Percentiles rank a stretch among this genome's conserved stretches.
Evolutionary conservation across 352 stramenopile genomes (phyloP).

Genomic region (Blastocystis sp.): DNA sequence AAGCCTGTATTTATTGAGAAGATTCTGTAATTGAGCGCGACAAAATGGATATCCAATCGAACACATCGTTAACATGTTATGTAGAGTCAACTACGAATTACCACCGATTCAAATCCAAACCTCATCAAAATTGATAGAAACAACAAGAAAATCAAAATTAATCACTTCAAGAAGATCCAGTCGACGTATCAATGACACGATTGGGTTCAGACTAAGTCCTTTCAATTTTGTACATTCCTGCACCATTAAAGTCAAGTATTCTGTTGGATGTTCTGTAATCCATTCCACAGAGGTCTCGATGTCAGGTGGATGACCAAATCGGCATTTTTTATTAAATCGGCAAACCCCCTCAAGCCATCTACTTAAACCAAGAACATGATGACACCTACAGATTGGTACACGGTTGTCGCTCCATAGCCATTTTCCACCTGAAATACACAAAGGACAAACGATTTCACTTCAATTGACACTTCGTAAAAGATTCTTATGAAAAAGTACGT

Average conservation of each 20-base stretch:
- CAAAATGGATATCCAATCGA: not conserved
- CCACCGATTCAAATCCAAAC: not conserved
- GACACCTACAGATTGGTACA: not conserved
- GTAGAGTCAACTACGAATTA: not conserved
- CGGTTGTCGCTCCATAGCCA: not conserved
- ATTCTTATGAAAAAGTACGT: too few relatives aligned
- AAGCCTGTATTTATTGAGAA: not conserved
- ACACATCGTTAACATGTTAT: not conserved
- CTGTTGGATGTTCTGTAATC: not conserved
- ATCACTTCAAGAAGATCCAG: not conserved
- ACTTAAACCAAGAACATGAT: not conserved
- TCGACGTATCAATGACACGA: not conserved
- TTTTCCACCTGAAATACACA: too few relatives aligned
- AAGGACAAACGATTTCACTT: too few relatives aligned
- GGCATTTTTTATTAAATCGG: not conserved
- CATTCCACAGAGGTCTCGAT: not conserved
- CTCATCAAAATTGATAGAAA: not conserved
- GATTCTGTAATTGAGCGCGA: not conserved
- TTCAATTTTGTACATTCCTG: not conserved
- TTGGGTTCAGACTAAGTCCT: not conserved
- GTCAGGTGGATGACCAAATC: not conserved
- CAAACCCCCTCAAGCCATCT: not conserved
- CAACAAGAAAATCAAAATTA: not conserved
- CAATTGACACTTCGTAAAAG: too few relatives aligned
- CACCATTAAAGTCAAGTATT: slow-evolving; percentile 20